Conservation (phyloP, 495 filamentous ascomycete species). For the Xylaria scruposa region DNA sequence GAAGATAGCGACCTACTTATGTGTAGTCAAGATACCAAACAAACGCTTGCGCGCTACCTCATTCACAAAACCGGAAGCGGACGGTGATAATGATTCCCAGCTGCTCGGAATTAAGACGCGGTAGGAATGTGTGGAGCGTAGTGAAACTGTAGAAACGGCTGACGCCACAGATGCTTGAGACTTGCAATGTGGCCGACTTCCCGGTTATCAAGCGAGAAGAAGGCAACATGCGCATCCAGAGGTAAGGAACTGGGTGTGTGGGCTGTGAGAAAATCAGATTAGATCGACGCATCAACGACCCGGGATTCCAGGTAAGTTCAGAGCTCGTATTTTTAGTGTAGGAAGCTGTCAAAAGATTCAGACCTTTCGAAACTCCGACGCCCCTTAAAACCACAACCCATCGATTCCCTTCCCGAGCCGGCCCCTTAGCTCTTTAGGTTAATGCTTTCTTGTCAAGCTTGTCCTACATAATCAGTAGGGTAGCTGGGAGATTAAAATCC, state of each 20-base stretch:
- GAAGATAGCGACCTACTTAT: not conserved
- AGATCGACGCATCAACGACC: slow-evolving; percentile 12
- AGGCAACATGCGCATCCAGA: not conserved
- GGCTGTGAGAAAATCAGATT: slow-evolving; percentile 14
- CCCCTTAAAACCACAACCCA: slow-evolving; percentile 21
- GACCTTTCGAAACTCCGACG: not conserved
- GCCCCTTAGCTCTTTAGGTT: not conserved
- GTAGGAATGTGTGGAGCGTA: slow-evolving; percentile 13
- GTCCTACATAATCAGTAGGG: not conserved
- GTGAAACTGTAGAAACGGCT: slow-evolving; percentile 14
- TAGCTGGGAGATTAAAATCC: not conserved
- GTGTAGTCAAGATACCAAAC: not conserved
- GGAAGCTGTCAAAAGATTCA: slow-evolving; percentile 13
- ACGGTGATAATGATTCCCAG: not conserved
- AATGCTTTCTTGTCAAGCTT: slow-evolving; percentile 14
- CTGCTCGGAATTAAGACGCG: slow-evolving; percentile 12
- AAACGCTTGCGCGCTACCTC: not conserved
- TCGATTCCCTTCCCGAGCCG: slow-evolving; percentile 14
- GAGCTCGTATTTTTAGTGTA: slow-evolving; percentile 9
- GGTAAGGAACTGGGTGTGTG: slow-evolving; percentile 11
- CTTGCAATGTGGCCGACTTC: slow-evolving; percentile 19
- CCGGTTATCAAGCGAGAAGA: slow-evolving; percentile 1
- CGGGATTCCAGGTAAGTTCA: slow-evolving; percentile 8
- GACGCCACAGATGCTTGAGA: slow-evolving; percentile 14
- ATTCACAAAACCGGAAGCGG: not conserved